These are phyloP conservation scores for Aspergillus nidulans DNA, from an alignment of 495 filamentous ascomycete species.

Conservation along the genomic window DNA sequence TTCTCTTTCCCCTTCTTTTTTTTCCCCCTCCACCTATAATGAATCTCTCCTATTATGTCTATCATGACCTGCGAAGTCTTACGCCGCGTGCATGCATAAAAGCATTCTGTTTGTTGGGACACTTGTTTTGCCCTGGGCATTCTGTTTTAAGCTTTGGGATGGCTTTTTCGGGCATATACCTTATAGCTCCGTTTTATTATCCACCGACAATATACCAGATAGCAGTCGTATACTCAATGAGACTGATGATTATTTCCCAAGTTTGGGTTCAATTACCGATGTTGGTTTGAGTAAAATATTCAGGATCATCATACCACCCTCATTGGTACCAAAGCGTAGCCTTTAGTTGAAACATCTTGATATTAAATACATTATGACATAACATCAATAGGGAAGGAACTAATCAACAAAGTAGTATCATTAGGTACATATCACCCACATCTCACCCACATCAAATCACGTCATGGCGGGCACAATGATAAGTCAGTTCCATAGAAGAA, in stretches of 20 bases:
- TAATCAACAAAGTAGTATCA: too few relatives aligned
- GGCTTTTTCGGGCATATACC: not conserved
- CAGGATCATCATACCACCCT: too few relatives aligned
- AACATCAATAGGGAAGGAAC: too few relatives aligned
- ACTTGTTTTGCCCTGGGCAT: not conserved
- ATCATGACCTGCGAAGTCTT: not conserved
- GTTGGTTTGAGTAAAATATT: too few relatives aligned
- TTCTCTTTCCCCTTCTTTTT: conserved; percentile 1
- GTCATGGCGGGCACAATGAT: not conserved
- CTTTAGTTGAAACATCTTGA: too few relatives aligned
- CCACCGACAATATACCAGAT: not conserved
- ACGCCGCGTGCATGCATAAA: not conserved
- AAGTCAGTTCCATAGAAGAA: not conserved
- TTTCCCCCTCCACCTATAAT: not conserved
- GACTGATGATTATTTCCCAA: not conserved
- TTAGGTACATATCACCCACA: conserved; percentile 2
- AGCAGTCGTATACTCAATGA: conserved; percentile 1
- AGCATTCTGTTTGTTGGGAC: not conserved
- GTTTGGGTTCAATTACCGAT: not conserved
- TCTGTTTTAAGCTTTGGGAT: not conserved
- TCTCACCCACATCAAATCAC: not conserved
- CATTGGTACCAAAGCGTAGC: too few relatives aligned
- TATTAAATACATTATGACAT: too few relatives aligned
- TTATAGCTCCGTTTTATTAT: not conserved
- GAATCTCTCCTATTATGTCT: not conserved